Base-by-base conservation (phyloP, 192 early-diverging fungal species). In the Mortierella hygrophila region DNA sequence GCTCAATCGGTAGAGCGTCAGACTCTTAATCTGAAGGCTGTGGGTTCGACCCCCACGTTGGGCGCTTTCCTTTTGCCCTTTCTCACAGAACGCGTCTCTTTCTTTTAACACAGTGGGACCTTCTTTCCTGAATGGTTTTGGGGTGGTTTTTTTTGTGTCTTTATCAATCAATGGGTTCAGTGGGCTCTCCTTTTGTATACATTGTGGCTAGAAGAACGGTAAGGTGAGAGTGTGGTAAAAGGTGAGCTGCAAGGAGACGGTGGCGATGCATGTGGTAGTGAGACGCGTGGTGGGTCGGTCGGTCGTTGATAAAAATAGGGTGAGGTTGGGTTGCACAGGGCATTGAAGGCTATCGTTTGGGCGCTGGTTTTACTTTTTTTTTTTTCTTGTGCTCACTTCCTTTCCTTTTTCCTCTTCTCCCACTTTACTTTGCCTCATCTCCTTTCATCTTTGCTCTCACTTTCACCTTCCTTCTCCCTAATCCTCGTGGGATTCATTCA, bases 11-110 rank as follows among this genome's bases (percentile, higher is more conserved):
- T 92, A 94, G 93, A 94, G 93, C 94, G 94, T 94, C 91, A 95
- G 94, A 95, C 94, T 95, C 93, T 95, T 95, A 94, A 95, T 95
- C 94, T 95, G 91, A 94, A 94, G 94, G 94, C 92, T 94, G 94
- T 94, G 93, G 94, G 93, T 95, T 95, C 93, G 93, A 95, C 94
- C 92, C 93, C 93, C 92, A 94, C 92, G 90, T 94, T 90, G 93
- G 93, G 93, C 93, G 90, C 72, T 74, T 70, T 6, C 29, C 21
- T 63, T 71, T 52, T 55, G 35, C n/a, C 49, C 4, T 29, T 68
- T 42, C 4, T 42, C 41, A 42, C 0, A 42, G 4, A 42, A 42
- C 6, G 41, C 35, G 35, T 35, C 35, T 35, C 35, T 35, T 35
- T 1, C 35, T 35, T 35, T 35, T 35, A 35, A 35, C 35, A 1